Percentiles rank a stretch among this genome's conserved stretches.
Conservation (phyloP, 2,329 filamentous ascomycete species). For the Niveomyces coronatus region DNA sequence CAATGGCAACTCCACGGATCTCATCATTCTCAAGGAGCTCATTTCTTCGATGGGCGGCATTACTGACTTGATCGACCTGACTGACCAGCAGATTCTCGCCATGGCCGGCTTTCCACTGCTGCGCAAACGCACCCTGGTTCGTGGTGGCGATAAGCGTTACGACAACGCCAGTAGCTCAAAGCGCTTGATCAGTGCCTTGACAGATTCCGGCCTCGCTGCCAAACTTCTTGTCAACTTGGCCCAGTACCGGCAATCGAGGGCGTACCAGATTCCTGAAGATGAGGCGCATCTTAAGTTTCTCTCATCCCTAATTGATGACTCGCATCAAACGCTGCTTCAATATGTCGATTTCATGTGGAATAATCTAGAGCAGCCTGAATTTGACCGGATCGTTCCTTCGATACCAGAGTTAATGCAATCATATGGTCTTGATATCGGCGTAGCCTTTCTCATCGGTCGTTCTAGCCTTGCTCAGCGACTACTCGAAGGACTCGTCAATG, state of each 20-base stretch:
- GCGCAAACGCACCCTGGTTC: slow-evolving; percentile 68
- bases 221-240: slow-evolving; percentile 83
- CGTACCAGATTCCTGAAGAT: slow-evolving; percentile 61
- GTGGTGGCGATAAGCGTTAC: slow-evolving; percentile 73
- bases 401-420: slow-evolving; percentile 64
- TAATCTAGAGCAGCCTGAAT: slow-evolving; percentile 65
- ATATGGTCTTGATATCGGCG: slow-evolving; percentile 66
- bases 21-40: slow-evolving; percentile 85
- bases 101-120: slow-evolving; percentile 80
- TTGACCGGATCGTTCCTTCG: slow-evolving; percentile 67
- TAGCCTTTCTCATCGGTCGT: slow-evolving; percentile 79
- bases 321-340: slow-evolving; percentile 74
- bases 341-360: slow-evolving; percentile 82
- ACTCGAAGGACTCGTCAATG: no score
- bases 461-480: slow-evolving; percentile 62
- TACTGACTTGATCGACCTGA: slow-evolving; percentile 76
- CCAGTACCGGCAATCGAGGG: slow-evolving; percentile 79
- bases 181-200: slow-evolving; percentile 69
- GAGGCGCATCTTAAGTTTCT: slow-evolving; percentile 81
- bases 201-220: slow-evolving; percentile 66
- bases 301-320: slow-evolving; percentile 80
- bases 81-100: slow-evolving; percentile 74
- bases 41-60: slow-evolving; percentile 92
- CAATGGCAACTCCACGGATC: slow-evolving; percentile 74
- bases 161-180: slow-evolving; percentile 64